Base-by-base conservation (phyloP, 768 basidiomycete genomes). In the Crassisporium funariophilum region DNA sequence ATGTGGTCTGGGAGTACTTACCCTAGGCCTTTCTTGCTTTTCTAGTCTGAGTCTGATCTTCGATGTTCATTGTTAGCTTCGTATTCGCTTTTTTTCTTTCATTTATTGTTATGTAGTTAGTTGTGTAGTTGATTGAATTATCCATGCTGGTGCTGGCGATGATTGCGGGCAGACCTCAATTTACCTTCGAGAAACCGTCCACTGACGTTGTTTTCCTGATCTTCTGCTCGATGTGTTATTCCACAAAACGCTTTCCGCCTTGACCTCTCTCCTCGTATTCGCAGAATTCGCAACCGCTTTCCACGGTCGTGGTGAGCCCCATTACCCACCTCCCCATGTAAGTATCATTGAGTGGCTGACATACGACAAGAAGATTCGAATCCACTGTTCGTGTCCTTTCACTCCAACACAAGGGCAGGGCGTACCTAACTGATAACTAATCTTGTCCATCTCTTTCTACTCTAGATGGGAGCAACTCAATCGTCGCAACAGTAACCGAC, bases 401-500 rank as follows among this genome's bases (percentile, higher is more conserved):
- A n/a, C n/a, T n/a, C n/a, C n/a, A n/a, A n/a, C n/a, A n/a, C n/a
- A n/a, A n/a, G n/a, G n/a, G n/a, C n/a, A n/a, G n/a, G n/a, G n/a
- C n/a, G n/a, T n/a, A n/a, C n/a, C n/a, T n/a, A n/a, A n/a, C n/a
- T 17, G 8, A n/a, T n/a, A n/a, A n/a, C n/a, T n/a, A n/a, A n/a
- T n/a, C n/a, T n/a, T n/a, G n/a, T n/a, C n/a, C n/a, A 25, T 10
- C 27, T 8, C 7, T 41, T 35, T 19, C 29, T 25, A 19, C 23
- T 16, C 4, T 36, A 68, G 66, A 65, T 46, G 35, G 49, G 47
- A 63, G 63, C 9, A 61, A 54, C 25, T 41, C 56, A 9, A 49
- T 65, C 10, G 46, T 46, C 12, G 64, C 58, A 5, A 53, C 49
- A 16, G 54, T 66, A 5, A 61, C 62, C 20, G 66, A 68, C 50